These are phyloP conservation scores for Magnusiomyces tetraspermus DNA, from an alignment of 1,139 yeast genomes.

Conservation along the genomic window DNA sequence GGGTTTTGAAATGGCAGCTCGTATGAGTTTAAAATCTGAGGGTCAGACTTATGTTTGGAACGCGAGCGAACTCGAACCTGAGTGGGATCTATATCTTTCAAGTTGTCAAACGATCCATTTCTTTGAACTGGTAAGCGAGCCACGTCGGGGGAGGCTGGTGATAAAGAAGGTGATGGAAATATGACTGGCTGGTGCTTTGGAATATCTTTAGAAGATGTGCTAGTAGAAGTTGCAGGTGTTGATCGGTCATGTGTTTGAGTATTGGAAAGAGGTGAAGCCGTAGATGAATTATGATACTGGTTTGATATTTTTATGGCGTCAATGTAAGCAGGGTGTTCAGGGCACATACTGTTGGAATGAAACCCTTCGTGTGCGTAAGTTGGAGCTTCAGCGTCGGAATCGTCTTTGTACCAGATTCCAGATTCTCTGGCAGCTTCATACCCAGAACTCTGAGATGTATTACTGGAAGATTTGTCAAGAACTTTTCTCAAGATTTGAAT, in stretches of 20 bases:
- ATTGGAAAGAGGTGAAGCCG: background rate
- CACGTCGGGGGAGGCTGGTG: background rate
- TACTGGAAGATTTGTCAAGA: constrained; percentile 31
- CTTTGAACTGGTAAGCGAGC: background rate
- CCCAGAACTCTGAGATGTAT: constrained; percentile 2
- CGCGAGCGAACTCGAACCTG: background rate
- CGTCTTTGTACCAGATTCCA: background rate
- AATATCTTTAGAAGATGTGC: background rate
- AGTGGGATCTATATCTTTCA: constrained; percentile 1
- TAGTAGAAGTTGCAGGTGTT: background rate
- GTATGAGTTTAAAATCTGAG: background rate
- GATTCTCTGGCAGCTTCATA: background rate
- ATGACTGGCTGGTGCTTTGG: background rate
- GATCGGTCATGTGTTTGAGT: background rate
- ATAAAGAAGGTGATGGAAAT: background rate
- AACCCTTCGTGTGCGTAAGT: background rate
- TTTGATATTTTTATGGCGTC: background rate
- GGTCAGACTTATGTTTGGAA: background rate
- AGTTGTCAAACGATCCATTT: background rate
- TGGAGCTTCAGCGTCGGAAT: background rate
- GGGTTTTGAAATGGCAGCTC: background rate
- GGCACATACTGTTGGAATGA: background rate
- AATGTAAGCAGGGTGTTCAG: background rate
- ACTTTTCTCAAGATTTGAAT: constrained; percentile 45
- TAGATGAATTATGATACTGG: background rate